phyloP scores from a whole-genome alignment of 1,284 basidiomycete species.

The Apiotrichum akiyoshidainum region DNA sequence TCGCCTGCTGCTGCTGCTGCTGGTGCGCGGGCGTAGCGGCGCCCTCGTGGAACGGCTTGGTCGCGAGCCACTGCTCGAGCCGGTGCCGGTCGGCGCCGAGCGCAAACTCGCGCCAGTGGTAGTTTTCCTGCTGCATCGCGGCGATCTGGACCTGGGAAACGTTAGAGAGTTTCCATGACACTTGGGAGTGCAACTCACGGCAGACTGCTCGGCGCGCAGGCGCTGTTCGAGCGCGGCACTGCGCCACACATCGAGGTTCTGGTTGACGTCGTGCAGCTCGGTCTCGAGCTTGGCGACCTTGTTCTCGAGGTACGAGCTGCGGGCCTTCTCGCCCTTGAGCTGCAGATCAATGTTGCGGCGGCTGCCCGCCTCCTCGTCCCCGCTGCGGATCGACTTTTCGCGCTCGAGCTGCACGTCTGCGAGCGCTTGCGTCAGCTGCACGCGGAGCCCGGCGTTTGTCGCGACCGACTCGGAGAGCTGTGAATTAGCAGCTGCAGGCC shows the following conservation, averaged over 20 bases:
- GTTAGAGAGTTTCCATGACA: background rate
- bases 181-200: conserved; percentile 8
- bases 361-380: conserved; percentile 13
- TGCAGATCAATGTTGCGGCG: conserved; percentile 18
- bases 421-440: conserved; percentile 14
- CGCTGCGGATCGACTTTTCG: conserved; percentile 15
- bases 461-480: background rate
- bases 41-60: conserved; percentile 15
- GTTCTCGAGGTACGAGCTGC: conserved; percentile 18
- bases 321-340: conserved; percentile 20
- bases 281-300: conserved; percentile 12
- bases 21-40: background rate
- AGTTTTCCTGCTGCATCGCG: conserved; percentile 23
- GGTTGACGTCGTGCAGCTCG: conserved; percentile 12
- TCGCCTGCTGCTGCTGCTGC: background rate
- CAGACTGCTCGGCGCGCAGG: conserved; percentile 16
- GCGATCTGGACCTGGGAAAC: conserved; percentile 14
- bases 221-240: conserved; percentile 20
- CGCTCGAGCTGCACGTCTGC: conserved; percentile 13
- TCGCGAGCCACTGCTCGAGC: conserved; percentile 16
- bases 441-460: conserved; percentile 9
- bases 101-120: conserved; percentile 26
- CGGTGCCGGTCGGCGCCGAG: conserved; percentile 22
- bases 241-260: conserved; percentile 20
- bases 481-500: background rate